Base-by-base conservation (phyloP, 1,139 yeast genomes). In the Geotrichum reessii region DNA sequence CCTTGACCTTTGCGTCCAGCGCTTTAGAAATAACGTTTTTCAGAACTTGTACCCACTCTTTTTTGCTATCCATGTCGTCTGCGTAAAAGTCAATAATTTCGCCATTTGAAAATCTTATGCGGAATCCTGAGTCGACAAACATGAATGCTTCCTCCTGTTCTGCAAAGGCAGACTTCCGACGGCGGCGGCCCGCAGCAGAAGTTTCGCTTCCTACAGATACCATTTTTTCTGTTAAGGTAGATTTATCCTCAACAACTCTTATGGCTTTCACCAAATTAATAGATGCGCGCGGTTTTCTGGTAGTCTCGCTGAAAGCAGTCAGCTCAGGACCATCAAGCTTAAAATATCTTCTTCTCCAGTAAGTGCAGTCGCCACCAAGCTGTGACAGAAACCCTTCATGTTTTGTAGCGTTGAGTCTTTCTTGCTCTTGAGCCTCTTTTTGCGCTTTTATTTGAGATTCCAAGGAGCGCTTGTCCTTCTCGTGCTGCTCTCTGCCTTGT, bases 341-440 rank as follows among this genome's bases (percentile, higher is more conserved):
- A 73, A 83, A 86, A 70, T 73, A 84, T 56, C 93, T 74, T 62
- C 84, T 77, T 64, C 85, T 80, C 83, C 87, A 82, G 50, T 78
- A 72, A 28, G 78, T 80, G 67, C 89, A 82, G 70, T 86, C 95
- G 0, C 93, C 95, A 12, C 95, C 95, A 63, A 82, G 85, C 72
- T 86, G 95, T 61, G 82, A 81, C 74, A 87, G 74, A 65, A 77
- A 81, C 1, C 93, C 93, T 65, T 84, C 86, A 8, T 22, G 12
- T 11, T 31, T 28, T 40, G 37, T 50, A 22, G 50, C 25, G 21
- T 33, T 47, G 19, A 19, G 33, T 22, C 25, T 31, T 17, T 21
- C 53, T 24, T 58, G 52, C 2, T 54, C 54, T 24, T 54, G 22
- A 11, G 51, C 47, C n/a, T 37, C 28, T 22, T 33, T 28, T 21